Evolutionary conservation across 805 yeast genomes (phyloP), one percentile per base, ranked within the genome.

Genomic region (Kodamaea laetipori): DNA sequence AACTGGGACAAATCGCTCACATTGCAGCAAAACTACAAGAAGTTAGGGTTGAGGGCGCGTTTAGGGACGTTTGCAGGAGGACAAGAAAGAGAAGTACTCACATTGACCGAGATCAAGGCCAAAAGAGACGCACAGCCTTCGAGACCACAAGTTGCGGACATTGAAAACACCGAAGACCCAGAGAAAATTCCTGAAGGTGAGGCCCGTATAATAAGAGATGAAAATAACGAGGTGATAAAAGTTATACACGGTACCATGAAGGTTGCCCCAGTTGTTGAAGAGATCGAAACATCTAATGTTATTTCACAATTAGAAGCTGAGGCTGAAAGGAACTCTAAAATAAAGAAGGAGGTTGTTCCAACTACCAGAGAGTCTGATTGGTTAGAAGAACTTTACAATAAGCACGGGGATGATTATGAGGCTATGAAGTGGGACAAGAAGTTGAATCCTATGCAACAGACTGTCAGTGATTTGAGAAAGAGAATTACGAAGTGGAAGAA

Each of bases 351-450:
- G 44, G 76, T 85, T 55, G 64, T 63, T 15, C 86, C 80, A 53
- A 78, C 88, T 48, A 84, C 76, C 32, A 71, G 96, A 54, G 98
- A 94, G 63, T 66, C 64, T 35, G 84, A 76, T 25, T 89, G 96
- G 95, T 63, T 87, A 32, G 65, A 61, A 37, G 64, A 64, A 17
- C 69, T 94, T 30, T 74, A 82, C 47, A 79, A 78, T 15, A 89
- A 88, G 61, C 81, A 94, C 58, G 97, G 97, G 12, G 95, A 89
- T 52, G 84, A 94, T 61, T 90, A 82, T 60, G 83, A 77, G 37
- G 86, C 82, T 55, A 94, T 94, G 99, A 84, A 81, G 61, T 86
- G 95, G 86, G 99, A 94, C 63, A 79, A 78, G 65, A 86, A 86
- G 63, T 73, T 90, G 49, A 92, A 92, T 63, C 77, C 83, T 2